Evolutionary conservation across 2,329 filamentous ascomycete species (phyloP), one percentile per base, ranked within the genome.

Genomic region (Byssochlamys sp.): DNA sequence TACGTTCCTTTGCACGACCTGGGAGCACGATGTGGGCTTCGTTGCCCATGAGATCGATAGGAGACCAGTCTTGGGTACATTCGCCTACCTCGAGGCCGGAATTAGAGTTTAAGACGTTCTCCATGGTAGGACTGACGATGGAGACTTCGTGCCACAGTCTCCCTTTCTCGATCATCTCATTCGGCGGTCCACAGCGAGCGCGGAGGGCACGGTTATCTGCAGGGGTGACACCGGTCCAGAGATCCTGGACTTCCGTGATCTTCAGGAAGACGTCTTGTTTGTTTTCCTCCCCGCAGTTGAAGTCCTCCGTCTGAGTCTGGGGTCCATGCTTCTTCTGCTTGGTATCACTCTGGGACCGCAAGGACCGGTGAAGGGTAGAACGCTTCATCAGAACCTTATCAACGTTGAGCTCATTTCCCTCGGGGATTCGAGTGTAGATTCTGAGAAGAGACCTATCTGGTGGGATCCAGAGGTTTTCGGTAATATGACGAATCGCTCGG

Each of bases 111-210:
- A 77, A 60, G 0, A 70, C 60, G 3, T 66, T 57, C 27, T 74
- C 69, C n/a, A 77, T 68, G 1, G 61, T 58, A 3, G 66, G 63
- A 55, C 73, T 73, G 7, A 72, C 61, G 10, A 77, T 58, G 1
- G 74, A 74, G 2, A 68, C 65, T 53, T 76, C 72, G 58, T 72
- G 75, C 70, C 75, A 75, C 2, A 73, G 65, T 4, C 67, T 65
- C 12, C 67, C 68, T 3, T 62, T 62, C 5, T 61, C 59, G n/a
- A 69, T 60, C 69, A 75, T 71, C 2, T 71, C 65, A 2, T 63
- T 55, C 4, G 63, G 50, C 11, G 57, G 48, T 2, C 55, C 56
- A 26, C 67, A 68, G 14, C 66, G 66, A 10, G 69, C 69, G 35
- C 67, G 67, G 29, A 72, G 61, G 2, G 66, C 60, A 12, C 61